Conservation (phyloP, 1,284 basidiomycete genomes). For the Neonothopanus nambi region DNA sequence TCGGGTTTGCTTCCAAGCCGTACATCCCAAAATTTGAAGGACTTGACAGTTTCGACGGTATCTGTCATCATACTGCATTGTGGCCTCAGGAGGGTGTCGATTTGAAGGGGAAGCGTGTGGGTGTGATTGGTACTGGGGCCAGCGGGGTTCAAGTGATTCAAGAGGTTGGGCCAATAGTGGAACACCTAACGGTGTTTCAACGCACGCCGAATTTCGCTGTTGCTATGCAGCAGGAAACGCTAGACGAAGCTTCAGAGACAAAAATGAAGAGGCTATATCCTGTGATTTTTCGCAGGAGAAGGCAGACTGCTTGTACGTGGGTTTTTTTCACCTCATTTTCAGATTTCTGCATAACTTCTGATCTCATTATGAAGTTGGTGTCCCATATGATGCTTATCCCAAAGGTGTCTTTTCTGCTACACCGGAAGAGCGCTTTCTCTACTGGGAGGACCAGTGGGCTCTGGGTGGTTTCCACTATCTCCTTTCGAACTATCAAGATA, state of each 20-base stretch:
- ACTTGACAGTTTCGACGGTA: constrained; percentile 24
- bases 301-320: constrained; percentile 22
- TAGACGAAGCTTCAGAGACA: constrained; percentile 12
- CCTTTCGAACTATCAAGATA: constrained; percentile 17
- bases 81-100: constrained; percentile 26
- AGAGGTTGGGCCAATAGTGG: constrained; percentile 19
- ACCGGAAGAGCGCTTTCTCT: constrained; percentile 23
- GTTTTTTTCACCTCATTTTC: not conserved
- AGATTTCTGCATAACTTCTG: not conserved
- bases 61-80: constrained; percentile 21
- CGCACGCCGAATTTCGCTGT: constrained; percentile 26
- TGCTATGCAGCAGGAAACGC: constrained; percentile 21
- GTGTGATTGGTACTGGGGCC: constrained; percentile 27
- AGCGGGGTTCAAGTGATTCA: constrained; percentile 28
- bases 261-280: constrained; percentile 23
- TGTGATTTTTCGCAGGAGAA: constrained; percentile 19
- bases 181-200: constrained; percentile 29
- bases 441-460: constrained; percentile 21
- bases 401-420: constrained; percentile 18
- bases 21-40: constrained; percentile 22
- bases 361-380: constrained; percentile 21
- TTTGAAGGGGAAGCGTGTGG: constrained; percentile 24
- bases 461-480: constrained; percentile 23
- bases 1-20: constrained; percentile 24
- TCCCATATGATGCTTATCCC: constrained; percentile 15